Evolutionary conservation across 1,284 basidiomycete genomes (phyloP), one percentile per base, ranked within the genome.

Genomic region (Vanrija sp.): DNA sequence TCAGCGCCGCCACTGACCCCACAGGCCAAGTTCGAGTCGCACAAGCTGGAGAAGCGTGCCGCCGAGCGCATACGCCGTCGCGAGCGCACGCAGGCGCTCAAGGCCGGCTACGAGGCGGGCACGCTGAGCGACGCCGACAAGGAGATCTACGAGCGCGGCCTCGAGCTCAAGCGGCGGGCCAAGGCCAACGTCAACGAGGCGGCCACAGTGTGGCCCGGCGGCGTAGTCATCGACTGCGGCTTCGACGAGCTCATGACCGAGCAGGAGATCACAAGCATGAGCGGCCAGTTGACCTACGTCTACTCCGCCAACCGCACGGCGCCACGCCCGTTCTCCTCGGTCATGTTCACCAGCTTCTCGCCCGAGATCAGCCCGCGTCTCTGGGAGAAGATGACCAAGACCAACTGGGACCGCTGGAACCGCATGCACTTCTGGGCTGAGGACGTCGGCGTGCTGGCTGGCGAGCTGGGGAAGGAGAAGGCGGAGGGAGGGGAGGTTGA

Each of bases 211-310:
- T 78, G 71, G 77, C 80, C 81, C 16, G 89, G 88, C 9, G 83
- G 82, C 35, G 81, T 98, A 2, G 83, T 96, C 19, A 77, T 98
- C 24, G 96, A 99, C 76, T 80, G 96, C 7, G 91, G 86, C 3
- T 99, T 98, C 70, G 96, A 99, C 72, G 84, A 92, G 45, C 81
- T 87, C 75, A 98, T 98, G 96, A 84, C 78, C 45, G 91, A 93
- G 51, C 93, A 95, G 89, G 96, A 98, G 79, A 82, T 95, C 57
- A 83, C 80, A 57, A 96, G 91, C 18, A 82, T 98, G 69, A 84
- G 83, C 45, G 87, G 87, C 37, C 96, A 98, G 74, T 78, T 98
- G 49, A 85, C 85, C 31, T 96, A 89, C 69, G 85, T 89, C 35
- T 97, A 98, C 75, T 87, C 87, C 61, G 82, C 84, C 43, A 95